Conservation (phyloP, 371 early-diverging fungal genomes). For the Chytridiales sp. region DNA sequence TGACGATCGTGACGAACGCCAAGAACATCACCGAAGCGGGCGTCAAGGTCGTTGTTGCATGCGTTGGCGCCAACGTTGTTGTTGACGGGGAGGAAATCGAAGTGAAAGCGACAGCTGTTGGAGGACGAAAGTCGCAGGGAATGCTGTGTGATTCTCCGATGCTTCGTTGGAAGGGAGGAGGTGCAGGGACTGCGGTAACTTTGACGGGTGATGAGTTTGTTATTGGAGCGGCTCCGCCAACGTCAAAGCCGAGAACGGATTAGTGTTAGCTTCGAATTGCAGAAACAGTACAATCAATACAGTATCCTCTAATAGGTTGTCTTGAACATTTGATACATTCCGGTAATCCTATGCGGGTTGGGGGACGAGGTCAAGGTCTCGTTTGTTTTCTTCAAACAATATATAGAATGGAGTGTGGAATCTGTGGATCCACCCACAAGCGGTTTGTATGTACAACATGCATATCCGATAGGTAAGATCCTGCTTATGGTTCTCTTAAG, state of each 20-base stretch:
- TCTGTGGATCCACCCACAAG: too few species aligned
- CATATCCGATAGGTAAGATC: too few species aligned
- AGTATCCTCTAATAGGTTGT: too few species aligned
- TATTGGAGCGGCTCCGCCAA: slow-evolving; percentile 18
- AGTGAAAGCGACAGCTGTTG: slow-evolving; percentile 20
- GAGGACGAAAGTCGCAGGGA: slow-evolving; percentile 20
- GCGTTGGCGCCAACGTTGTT: slow-evolving; percentile 42
- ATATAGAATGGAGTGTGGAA: too few species aligned
- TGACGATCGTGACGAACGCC: slow-evolving; percentile 27
- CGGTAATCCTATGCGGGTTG: too few species aligned
- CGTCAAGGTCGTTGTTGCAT: slow-evolving; percentile 21
- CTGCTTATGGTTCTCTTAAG: too few species aligned
- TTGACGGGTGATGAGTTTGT: slow-evolving; percentile 10
- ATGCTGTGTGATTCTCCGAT: slow-evolving; percentile 27
- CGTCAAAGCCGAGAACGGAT: slow-evolving; percentile 13
- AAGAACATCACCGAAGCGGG: slow-evolving; percentile 15
- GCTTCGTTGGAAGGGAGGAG: slow-evolving; percentile 32
- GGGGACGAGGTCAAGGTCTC: too few species aligned
- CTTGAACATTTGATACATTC: too few species aligned
- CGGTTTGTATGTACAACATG: too few species aligned
- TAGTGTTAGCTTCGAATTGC: too few species aligned
- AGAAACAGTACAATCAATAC: too few species aligned
- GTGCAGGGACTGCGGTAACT: slow-evolving; percentile 22
- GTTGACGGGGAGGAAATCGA: slow-evolving; percentile 25
- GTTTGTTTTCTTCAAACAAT: too few species aligned